A percentile compares a stretch with the other conserved stretches of the same genome.
Conservation (phyloP, 2,329 filamentous ascomycete species). For the Colletotrichum neosansevieriae region DNA sequence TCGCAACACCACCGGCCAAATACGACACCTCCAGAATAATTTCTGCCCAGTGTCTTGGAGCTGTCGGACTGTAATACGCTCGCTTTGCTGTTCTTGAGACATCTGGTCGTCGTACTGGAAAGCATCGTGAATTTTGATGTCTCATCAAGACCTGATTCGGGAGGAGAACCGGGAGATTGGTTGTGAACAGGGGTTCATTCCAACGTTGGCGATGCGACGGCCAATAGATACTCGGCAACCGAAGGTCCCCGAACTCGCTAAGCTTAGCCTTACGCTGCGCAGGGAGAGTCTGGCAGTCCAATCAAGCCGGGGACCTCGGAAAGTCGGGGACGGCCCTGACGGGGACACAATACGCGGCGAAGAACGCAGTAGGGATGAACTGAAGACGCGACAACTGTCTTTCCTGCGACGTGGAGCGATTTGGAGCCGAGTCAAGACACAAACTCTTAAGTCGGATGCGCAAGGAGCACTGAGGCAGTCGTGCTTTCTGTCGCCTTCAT, state of each 20-base stretch:
- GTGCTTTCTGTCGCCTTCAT: slow-evolving; percentile 2
- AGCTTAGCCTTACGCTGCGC: neutral
- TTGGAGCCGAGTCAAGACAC: slow-evolving; percentile 26
- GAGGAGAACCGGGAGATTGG: slow-evolving; percentile 28
- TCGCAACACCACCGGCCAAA: neutral
- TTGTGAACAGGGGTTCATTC: slow-evolving; percentile 18
- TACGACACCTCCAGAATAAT: neutral
- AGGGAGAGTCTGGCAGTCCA: slow-evolving; percentile 4
- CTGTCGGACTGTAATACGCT: slow-evolving; percentile 3
- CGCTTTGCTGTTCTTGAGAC: slow-evolving; percentile 29
- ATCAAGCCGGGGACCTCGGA: slow-evolving; percentile 7
- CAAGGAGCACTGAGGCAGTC: neutral
- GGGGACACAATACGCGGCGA: neutral
- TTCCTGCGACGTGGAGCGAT: slow-evolving; percentile 24
- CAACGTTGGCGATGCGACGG: slow-evolving; percentile 5
- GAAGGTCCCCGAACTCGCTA: slow-evolving; percentile 1
- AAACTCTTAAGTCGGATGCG: no score
- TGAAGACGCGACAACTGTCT: slow-evolving; percentile 13
- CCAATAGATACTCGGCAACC: slow-evolving; percentile 5
- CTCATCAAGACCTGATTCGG: slow-evolving; percentile 13
- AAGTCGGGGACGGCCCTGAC: neutral
- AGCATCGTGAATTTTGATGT: slow-evolving; percentile 16
- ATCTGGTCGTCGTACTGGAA: neutral
- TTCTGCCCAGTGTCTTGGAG: neutral
- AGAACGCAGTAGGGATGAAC: slow-evolving; percentile 27